phyloP scores from a whole-genome alignment of 352 stramenopile genomes.

The Phytopythium mirpurense region DNA sequence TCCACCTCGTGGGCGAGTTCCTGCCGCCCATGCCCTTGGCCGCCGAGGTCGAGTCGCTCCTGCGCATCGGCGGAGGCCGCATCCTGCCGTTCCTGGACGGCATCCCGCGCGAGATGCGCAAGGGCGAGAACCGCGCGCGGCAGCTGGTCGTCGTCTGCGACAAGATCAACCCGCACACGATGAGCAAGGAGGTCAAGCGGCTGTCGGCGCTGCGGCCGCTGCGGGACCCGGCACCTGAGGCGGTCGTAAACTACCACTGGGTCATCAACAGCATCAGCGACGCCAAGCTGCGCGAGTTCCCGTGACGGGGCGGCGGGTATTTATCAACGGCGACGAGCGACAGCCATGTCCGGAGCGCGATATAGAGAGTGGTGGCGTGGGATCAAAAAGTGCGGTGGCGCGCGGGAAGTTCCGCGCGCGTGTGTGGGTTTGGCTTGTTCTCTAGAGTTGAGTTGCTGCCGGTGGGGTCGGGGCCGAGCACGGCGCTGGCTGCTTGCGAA shows the following conservation, averaged over 20 bases:
- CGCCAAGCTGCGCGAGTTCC: constrained; percentile 45
- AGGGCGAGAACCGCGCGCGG: constrained; percentile 33
- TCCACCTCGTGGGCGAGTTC: constrained; percentile 73
- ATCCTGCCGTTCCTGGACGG: constrained; percentile 49
- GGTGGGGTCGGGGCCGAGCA: background rate
- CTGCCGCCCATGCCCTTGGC: constrained; percentile 68
- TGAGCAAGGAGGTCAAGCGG: constrained; percentile 33
- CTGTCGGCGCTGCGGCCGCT: constrained; percentile 40
- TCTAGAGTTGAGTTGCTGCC: background rate
- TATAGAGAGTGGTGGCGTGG: background rate
- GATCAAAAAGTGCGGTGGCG: background rate
- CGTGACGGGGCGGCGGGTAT: constrained; percentile 4
- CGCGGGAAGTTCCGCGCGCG: background rate
- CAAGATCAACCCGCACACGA: constrained; percentile 58
- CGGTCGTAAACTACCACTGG: constrained; percentile 83
- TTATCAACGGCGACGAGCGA: constrained; percentile 7
- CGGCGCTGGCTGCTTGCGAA: constrained; percentile 10
- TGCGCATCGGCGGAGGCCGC: constrained; percentile 60
- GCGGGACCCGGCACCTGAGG: constrained; percentile 18
- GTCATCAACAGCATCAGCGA: constrained; percentile 86
- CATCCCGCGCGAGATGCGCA: constrained; percentile 45
- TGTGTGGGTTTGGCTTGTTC: too few species aligned
- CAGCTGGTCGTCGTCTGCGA: constrained; percentile 71
- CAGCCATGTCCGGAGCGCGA: constrained; percentile 10
- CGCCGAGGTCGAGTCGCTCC: constrained; percentile 57